Evolutionary conservation across 345 rosid species (phyloP).

Genomic region (Pistacia integerrima): DNA sequence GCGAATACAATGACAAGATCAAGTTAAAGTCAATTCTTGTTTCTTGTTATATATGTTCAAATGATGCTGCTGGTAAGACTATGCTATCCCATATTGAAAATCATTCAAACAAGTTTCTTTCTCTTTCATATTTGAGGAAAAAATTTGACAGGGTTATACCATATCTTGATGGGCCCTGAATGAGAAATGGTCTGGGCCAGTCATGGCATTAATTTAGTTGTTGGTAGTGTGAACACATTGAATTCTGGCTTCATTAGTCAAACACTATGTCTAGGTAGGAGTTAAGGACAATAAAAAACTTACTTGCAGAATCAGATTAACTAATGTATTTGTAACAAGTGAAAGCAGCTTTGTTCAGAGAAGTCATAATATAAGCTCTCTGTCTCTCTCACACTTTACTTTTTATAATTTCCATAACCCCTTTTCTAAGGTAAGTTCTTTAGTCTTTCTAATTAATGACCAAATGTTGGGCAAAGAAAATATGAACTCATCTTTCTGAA

Average conservation of each 20-base stretch:
- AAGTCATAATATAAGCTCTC: not conserved
- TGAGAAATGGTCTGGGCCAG: too few relatives aligned
- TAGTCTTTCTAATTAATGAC: not conserved
- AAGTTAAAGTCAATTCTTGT: slow-evolving; percentile 7
- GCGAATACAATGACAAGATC: not conserved
- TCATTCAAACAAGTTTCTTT: not conserved
- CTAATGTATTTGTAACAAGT: not conserved
- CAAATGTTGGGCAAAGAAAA: not conserved
- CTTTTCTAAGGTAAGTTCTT: not conserved
- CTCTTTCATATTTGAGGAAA: too few relatives aligned
- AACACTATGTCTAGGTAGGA: not conserved
- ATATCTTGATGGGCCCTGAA: not conserved
- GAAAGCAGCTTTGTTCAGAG: not conserved
- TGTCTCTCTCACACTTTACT: not conserved
- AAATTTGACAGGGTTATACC: too few relatives aligned
- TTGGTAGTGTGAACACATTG: not conserved
- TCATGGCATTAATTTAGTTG: too few relatives aligned
- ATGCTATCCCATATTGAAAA: not conserved
- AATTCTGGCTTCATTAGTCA: too few relatives aligned
- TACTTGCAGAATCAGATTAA: not conserved
- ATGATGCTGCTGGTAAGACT: not conserved
- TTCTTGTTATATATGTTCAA: not conserved
- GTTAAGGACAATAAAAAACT: not conserved
- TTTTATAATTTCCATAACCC: not conserved
- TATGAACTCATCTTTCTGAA: not conserved